These are phyloP conservation scores for Lignosus rhinocerotis DNA, from an alignment of 1,284 basidiomycete species.

Conservation along the genomic window DNA sequence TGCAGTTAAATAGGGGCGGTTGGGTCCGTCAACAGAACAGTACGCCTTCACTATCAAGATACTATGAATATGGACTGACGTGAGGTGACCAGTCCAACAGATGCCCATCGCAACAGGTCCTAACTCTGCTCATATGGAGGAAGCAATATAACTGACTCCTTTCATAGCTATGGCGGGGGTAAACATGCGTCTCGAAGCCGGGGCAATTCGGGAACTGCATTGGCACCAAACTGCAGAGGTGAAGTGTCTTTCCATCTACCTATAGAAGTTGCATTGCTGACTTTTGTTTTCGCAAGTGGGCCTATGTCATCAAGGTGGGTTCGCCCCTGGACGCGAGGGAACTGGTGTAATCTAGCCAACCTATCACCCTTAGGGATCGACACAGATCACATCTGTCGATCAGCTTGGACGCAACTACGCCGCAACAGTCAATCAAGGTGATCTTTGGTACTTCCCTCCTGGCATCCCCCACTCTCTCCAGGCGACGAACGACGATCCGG, in stretches of 20 bases:
- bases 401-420: constrained; percentile 60
- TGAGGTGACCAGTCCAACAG: constrained; percentile 39
- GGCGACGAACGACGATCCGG: constrained; percentile 51
- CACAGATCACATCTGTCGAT: constrained; percentile 62
- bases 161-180: constrained; percentile 58
- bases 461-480: constrained; percentile 50
- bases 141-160: not conserved
- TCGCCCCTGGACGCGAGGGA: not conserved
- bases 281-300: constrained; percentile 47
- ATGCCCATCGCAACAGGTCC: constrained; percentile 61
- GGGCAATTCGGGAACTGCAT: constrained; percentile 66
- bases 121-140: constrained; percentile 1
- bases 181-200: constrained; percentile 65
- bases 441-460: constrained; percentile 46
- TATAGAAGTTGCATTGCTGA: not conserved
- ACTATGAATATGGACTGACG: not conserved
- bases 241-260: constrained; percentile 11
- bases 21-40: constrained; percentile 71
- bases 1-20: constrained; percentile 64
- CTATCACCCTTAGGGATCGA: constrained; percentile 46
- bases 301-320: constrained; percentile 55
- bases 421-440: constrained; percentile 40
- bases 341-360: not conserved
- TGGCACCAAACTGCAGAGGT: constrained; percentile 71
- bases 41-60: constrained; percentile 26